Conservation (phyloP, 2,329 filamentous ascomycete species). For the Podosphaera aphanis region DNA sequence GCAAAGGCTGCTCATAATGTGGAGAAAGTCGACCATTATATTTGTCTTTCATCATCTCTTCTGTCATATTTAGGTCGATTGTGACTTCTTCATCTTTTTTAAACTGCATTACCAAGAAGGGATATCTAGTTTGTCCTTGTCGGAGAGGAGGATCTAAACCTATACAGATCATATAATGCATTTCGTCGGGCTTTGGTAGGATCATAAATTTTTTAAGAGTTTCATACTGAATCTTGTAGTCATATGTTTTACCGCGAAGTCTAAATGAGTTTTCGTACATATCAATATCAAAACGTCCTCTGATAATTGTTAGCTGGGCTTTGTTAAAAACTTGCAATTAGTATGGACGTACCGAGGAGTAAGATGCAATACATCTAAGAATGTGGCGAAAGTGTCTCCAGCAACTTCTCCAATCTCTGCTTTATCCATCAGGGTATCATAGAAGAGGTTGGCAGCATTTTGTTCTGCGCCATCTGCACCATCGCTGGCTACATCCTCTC, state of each 20-base stretch:
- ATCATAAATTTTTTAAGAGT: constrained; percentile 98
- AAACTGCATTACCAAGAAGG: constrained; percentile 97
- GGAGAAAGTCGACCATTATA: constrained; percentile 77
- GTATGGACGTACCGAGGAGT: constrained; percentile 48
- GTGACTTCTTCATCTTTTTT: constrained; percentile 95
- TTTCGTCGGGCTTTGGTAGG: constrained; percentile 91
- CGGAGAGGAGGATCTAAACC: constrained; percentile 85
- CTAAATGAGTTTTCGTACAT: constrained; percentile 98
- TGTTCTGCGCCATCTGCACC: constrained; percentile 44
- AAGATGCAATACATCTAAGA: constrained; percentile 87
- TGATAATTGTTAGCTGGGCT: constrained; percentile 19
- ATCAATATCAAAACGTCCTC: constrained; percentile 98
- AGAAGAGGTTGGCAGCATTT: constrained; percentile 91
- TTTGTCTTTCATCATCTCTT: constrained; percentile 59
- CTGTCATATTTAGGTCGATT: constrained; percentile 86
- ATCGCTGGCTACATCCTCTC: constrained; percentile 45
- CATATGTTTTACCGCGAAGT: constrained; percentile 93
- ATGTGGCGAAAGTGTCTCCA: constrained; percentile 94
- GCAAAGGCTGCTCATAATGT: constrained; percentile 82
- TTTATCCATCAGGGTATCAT: constrained; percentile 93
- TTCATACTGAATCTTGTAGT: constrained; percentile 99
- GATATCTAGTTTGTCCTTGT: constrained; percentile 92
- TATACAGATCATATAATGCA: constrained; percentile 83
- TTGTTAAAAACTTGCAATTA: background rate
- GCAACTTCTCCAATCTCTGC: constrained; percentile 97